A percentile compares a stretch with the other conserved stretches of the same genome.
These are phyloP conservation scores for Chlorophyllum brunneum DNA, from an alignment of 768 basidiomycete genomes.

Conservation along the genomic window DNA sequence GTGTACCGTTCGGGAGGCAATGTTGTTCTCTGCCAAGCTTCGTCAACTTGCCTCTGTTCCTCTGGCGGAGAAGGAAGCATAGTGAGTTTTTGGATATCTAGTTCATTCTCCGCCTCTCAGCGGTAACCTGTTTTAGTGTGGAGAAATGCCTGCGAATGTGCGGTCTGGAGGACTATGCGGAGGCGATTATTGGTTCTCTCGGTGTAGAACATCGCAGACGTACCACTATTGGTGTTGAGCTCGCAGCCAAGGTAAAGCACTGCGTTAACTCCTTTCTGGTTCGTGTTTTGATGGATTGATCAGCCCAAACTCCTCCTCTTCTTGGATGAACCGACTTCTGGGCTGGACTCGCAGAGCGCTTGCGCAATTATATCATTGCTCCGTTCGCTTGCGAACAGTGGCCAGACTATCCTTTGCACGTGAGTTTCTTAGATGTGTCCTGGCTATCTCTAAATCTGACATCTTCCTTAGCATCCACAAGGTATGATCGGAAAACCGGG, in stretches of 20 bases:
- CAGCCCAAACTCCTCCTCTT: conserved; percentile 80
- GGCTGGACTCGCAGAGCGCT: conserved; percentile 83
- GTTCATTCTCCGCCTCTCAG: not conserved
- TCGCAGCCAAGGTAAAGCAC: conserved; percentile 72
- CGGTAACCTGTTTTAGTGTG: conserved; percentile 25
- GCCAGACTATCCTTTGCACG: conserved; percentile 90
- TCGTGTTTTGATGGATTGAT: not conserved
- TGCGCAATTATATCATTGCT: conserved; percentile 82
- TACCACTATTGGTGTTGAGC: conserved; percentile 84
- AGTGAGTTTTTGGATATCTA: conserved; percentile 49
- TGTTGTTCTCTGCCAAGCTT: conserved; percentile 76
- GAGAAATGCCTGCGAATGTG: conserved; percentile 57
- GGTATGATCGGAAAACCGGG: conserved; percentile 35
- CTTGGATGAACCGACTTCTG: conserved; percentile 88
- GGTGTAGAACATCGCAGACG: conserved; percentile 75
- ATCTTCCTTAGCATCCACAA: conserved; percentile 37
- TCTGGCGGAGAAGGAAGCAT: conserved; percentile 70
- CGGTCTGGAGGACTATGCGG: conserved; percentile 56
- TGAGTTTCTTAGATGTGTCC: conserved; percentile 19
- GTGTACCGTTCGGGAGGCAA: conserved; percentile 77
- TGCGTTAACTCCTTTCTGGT: not conserved
- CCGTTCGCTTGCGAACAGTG: conserved; percentile 69
- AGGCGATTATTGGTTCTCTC: conserved; percentile 62
- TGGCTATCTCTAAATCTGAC: not conserved
- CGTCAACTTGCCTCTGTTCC: conserved; percentile 72